phyloP scores from a whole-genome alignment of 495 filamentous ascomycete genomes.

The Pseudoneurospora amorphoporcata region DNA sequence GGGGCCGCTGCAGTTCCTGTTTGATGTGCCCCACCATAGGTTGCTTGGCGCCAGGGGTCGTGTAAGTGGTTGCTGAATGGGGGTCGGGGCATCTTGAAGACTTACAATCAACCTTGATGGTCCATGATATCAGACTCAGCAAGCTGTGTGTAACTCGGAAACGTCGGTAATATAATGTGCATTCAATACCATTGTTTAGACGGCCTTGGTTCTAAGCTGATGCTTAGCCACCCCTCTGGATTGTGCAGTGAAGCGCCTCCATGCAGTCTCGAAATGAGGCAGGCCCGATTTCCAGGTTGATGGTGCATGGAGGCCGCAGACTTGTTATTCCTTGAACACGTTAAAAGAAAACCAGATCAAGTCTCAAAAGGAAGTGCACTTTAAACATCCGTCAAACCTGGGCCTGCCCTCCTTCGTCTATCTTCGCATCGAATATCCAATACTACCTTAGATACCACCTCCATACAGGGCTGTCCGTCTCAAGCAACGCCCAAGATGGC shows the following conservation, averaged over 20 bases:
- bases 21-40: neutral
- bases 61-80: neutral
- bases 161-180: neutral
- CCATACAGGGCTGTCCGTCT: neutral
- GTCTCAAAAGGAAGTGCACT: neutral
- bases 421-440: neutral
- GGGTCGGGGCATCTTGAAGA: neutral
- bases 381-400: neutral
- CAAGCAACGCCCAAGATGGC: neutral
- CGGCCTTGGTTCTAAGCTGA: neutral
- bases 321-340: neutral
- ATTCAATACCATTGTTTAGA: neutral
- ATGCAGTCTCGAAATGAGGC: neutral
- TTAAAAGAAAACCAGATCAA: neutral
- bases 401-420: neutral
- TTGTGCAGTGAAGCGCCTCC: neutral
- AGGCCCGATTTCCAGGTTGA: neutral
- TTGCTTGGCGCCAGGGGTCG: neutral
- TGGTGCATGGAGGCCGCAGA: neutral
- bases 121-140: neutral
- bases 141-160: neutral
- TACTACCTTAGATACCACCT: neutral
- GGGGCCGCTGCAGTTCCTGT: neutral
- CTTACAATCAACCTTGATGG: neutral
- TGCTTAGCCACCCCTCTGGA: neutral